Evolutionary conservation across 176 grass and related monocot species (phyloP), one percentile per base, ranked within the genome.

Genomic region (Themeda triandra): DNA sequence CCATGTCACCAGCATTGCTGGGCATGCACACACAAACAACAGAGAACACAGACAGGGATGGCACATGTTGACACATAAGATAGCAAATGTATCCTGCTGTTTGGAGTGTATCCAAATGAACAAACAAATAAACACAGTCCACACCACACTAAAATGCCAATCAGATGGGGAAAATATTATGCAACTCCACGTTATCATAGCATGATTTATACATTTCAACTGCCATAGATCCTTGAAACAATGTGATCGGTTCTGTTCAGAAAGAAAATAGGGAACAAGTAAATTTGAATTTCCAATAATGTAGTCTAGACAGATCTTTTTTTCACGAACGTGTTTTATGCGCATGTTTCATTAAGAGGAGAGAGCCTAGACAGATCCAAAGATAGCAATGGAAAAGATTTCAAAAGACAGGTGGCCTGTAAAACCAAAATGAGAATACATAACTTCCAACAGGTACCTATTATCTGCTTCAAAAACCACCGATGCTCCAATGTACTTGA

Each of bases 401-500:
- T 41, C 65, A 69, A 44, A 42, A 64, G 18, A 71, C 60, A 90
- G 64, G 51, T 32, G 32, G 36, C 24, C 13, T 25, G 51, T 48
- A 69, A 85, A 63, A 35, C 17, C 27, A 81, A 81, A 85, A 77
- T 49, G 10, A 73, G 58, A 42, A 86, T 29, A 79, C 66, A 81
- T 19, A 53, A 65, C 13, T 59, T 28, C 25, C 21, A 73, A 63
- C 66, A 76, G 56, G 46, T 86, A 98, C 96, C 92, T 95, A 46
- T 81, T 84, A 89, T 90, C 86, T 81, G 81, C 73, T 86, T 93
- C 88, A 77, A 76, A 78, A 84, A 82, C 82, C 63, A 92, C 83
- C 21, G 91, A 90, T 39, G 80, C 83, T 62, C 91, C 91, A 60
- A 93, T 62, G 81, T 95, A 98, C 86, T 94, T 98, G 60, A 98